Evolutionary conservation across 2,329 filamentous ascomycete species (phyloP).

Genomic region (Botryotinia narcissicola): DNA sequence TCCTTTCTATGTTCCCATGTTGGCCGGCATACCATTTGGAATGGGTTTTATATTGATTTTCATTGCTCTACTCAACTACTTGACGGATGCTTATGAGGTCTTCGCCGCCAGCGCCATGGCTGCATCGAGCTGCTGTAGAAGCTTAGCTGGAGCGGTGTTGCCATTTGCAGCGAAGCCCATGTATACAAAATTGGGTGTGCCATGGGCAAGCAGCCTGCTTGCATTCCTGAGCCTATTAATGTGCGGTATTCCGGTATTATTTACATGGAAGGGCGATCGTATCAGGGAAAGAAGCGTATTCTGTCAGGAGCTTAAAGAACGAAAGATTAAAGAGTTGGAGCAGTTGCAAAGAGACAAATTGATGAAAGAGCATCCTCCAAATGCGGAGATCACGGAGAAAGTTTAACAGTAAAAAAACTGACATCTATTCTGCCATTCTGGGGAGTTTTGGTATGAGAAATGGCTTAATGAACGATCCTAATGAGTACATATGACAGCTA

Average conservation of each 20-base stretch:
- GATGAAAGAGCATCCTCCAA: slow-evolving; percentile 6
- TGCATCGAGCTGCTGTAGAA: slow-evolving; percentile 41
- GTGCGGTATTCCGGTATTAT: slow-evolving; percentile 51
- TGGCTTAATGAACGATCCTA: not conserved
- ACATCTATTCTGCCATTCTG: not conserved
- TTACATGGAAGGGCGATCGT: slow-evolving; percentile 47
- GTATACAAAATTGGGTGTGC: slow-evolving; percentile 47
- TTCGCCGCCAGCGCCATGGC: slow-evolving; percentile 57
- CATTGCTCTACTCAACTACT: slow-evolving; percentile 60
- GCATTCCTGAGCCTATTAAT: slow-evolving; percentile 49
- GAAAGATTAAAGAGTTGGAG: slow-evolving; percentile 34
- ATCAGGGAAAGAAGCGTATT: slow-evolving; percentile 49
- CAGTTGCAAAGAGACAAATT: slow-evolving; percentile 28
- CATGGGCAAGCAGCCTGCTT: slow-evolving; percentile 47
- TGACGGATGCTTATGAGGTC: slow-evolving; percentile 55
- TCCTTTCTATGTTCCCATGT: slow-evolving; percentile 55
- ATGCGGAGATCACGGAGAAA: slow-evolving; percentile 6
- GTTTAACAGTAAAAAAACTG: not conserved
- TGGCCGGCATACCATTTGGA: slow-evolving; percentile 56
- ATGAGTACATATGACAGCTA: not conserved
- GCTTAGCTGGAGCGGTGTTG: slow-evolving; percentile 45
- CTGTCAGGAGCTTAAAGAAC: slow-evolving; percentile 48
- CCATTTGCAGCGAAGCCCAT: slow-evolving; percentile 49
- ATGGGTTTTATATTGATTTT: slow-evolving; percentile 54
- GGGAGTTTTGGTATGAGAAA: not conserved